Evolutionary conservation across 1,139 yeast genomes (phyloP).

Genomic region (Magnusiomyces fungicola): DNA sequence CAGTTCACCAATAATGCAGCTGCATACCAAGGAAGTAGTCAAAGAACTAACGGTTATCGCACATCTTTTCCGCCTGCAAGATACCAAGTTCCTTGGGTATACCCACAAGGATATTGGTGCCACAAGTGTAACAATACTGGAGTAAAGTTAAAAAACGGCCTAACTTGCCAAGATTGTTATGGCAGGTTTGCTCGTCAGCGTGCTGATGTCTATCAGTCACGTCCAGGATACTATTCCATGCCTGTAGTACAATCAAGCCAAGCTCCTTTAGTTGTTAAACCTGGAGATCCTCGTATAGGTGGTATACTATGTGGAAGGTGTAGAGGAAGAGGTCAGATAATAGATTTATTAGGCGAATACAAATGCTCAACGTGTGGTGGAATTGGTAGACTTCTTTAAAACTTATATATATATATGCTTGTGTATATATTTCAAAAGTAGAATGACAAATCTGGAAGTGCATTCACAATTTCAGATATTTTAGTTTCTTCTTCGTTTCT

Average conservation of each 20-base stretch:
- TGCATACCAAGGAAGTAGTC: constrained; percentile 1
- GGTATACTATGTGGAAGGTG: constrained; percentile 75
- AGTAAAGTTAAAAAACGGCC: constrained; percentile 53
- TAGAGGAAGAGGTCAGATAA: constrained; percentile 57
- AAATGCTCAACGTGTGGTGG: constrained; percentile 49
- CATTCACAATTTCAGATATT: constrained; percentile 20
- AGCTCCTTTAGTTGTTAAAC: constrained; percentile 5
- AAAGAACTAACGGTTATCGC: constrained; percentile 16
- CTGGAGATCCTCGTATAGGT: constrained; percentile 83
- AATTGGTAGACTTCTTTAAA: constrained; percentile 44
- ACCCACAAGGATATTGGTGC: constrained; percentile 59
- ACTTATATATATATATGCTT: not conserved
- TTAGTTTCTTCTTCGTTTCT: constrained; percentile 19
- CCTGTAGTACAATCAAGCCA: not conserved
- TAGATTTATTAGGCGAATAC: constrained; percentile 27
- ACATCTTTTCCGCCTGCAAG: constrained; percentile 17
- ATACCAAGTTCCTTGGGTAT: constrained; percentile 52
- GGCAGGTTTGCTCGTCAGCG: constrained; percentile 45
- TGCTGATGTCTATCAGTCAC: constrained; percentile 1
- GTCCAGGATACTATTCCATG: constrained; percentile 13
- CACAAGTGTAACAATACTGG: constrained; percentile 74
- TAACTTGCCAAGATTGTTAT: constrained; percentile 68
- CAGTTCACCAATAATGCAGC: constrained; percentile 8
- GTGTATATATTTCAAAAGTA: constrained; percentile 10
- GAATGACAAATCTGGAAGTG: constrained; percentile 25